Percentiles rank a stretch among this genome's conserved stretches.
Evolutionary conservation across 331 rosid species (phyloP).

Genomic region (Rosa hybrid): DNA sequence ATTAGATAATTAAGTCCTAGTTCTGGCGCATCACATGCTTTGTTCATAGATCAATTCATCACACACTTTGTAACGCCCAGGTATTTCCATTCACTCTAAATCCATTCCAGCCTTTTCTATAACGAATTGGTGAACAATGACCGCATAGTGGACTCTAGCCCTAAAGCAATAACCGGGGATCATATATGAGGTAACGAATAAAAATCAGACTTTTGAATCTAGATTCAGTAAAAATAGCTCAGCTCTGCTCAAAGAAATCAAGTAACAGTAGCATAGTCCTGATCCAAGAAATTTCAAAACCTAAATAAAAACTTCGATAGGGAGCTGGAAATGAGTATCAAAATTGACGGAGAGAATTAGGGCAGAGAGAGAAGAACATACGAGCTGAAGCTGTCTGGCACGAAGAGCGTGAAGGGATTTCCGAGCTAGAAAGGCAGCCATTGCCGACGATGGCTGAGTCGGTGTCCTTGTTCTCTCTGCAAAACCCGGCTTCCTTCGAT

Average conservation of each 20-base stretch:
- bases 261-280: neutral
- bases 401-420: constrained; percentile 87
- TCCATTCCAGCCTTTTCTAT: neutral
- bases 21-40: too few species aligned
- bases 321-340: neutral
- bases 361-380: constrained; percentile 36
- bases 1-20: neutral
- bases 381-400: constrained; percentile 75
- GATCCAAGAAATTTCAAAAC: neutral
- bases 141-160: neutral
- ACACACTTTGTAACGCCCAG: neutral
- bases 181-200: neutral
- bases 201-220: neutral
- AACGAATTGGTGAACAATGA: neutral
- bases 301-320: too few species aligned
- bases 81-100: neutral
- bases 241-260: neutral
- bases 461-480: neutral
- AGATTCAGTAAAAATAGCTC: neutral
- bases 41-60: neutral
- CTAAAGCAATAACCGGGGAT: neutral
- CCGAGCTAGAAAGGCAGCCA: constrained; percentile 92
- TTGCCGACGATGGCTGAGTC: constrained; percentile 29
- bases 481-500: constrained; percentile 5
- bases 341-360: constrained; percentile 12